Evolutionary conservation across 2,329 filamentous ascomycete genomes (phyloP), one percentile per base, ranked within the genome.

Genomic region (Xylaria sp.): DNA sequence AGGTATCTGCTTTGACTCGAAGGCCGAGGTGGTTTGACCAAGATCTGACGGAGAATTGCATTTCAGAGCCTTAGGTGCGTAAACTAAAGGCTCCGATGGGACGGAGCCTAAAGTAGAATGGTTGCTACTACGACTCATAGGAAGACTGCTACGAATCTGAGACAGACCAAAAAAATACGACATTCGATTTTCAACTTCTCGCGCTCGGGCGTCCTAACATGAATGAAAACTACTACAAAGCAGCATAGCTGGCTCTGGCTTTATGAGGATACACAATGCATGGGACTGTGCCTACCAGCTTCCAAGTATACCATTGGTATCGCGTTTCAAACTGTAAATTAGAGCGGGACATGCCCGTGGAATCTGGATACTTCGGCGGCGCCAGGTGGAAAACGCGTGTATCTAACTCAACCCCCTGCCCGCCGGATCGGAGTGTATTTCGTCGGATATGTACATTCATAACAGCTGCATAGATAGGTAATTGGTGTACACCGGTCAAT

Each of bases 1-100:
- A 47, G 43, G 43, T 29, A 47, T 47, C 43, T 47, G 43, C 43
- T 47, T 47, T 47, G 43, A 47, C 43, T 47, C 43, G 43, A 47
- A 47, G 43, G 25, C 43, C 43, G 43, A 47, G 43, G 27, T 47
- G 43, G 25, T 47, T 47, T 47, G 43, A 47, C 43, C 23, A 31
- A 47, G 43, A 47, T 47, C 43, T 17, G 43, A 47, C 43, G 25
- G 23, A 47, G 43, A 47, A 47, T 47, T 47, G 43, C 43, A 47
- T 47, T 47, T 47, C 43, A 47, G 43, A 47, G 43, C 43, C 43
- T 29, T n/a, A 47, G 27, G 43, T 47, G 23, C 43, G 43, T 31
- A 47, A 47, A 47, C 43, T 47, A 31, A 31, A 47, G 43, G 43
- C 43, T 47, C 43, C 43, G 25, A 47, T 19, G 43, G 27, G 43